Conservation (phyloP, 495 filamentous ascomycete species). For the Tetracladium setigerum region DNA sequence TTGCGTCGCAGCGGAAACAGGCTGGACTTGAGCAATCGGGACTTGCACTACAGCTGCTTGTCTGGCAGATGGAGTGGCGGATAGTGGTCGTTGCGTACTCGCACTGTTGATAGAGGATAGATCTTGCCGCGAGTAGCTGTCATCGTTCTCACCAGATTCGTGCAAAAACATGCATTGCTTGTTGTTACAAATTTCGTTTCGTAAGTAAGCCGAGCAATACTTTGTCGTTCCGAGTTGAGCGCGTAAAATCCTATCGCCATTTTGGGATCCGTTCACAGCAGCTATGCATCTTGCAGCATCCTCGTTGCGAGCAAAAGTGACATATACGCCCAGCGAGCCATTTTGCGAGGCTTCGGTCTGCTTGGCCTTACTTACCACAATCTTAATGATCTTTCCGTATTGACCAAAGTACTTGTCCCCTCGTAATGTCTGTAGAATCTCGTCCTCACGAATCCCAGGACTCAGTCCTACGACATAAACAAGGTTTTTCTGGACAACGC, state of each 20-base stretch:
- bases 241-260: conserved; percentile 77
- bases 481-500: conserved; percentile 96
- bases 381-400: conserved; percentile 97
- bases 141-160: conserved; percentile 91
- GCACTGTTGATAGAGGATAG: conserved; percentile 92
- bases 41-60: conserved; percentile 34
- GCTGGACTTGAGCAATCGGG: conserved; percentile 37
- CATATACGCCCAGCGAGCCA: conserved; percentile 86
- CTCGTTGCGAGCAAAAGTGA: conserved; percentile 82
- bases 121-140: conserved; percentile 93
- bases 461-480: conserved; percentile 96
- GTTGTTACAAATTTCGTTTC: conserved; percentile 88
- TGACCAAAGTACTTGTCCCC: conserved; percentile 92
- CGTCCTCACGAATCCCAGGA: conserved; percentile 84
- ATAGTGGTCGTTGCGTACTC: conserved; percentile 63
- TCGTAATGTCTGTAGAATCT: conserved; percentile 77
- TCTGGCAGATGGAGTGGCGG: conserved; percentile 37
- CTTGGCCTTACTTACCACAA: conserved; percentile 95
- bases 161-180: conserved; percentile 96
- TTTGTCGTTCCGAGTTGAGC: conserved; percentile 98
- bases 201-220: conserved; percentile 95
- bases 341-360: conserved; percentile 56
- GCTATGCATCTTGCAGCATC: conserved; percentile 86
- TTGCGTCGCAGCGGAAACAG: conserved; percentile 50
- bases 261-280: conserved; percentile 85